phyloP scores from a whole-genome alignment of 179 eudicot genomes.

The Camellia oleifera region DNA sequence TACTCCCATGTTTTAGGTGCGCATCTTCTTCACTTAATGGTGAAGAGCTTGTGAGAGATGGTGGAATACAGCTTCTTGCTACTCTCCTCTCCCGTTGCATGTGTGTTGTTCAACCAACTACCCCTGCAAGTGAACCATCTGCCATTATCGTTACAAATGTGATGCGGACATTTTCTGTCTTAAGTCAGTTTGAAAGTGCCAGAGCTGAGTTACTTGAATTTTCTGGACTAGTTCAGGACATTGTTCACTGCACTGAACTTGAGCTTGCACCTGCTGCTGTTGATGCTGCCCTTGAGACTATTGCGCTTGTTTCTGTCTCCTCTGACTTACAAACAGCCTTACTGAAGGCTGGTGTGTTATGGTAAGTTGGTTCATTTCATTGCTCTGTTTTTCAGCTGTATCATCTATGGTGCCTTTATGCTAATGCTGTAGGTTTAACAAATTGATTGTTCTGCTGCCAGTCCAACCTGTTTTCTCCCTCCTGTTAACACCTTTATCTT shows the following conservation, averaged over 20 bases:
- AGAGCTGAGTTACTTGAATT: constrained; percentile 81
- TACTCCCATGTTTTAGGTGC: constrained; percentile 49
- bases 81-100: constrained; percentile 92
- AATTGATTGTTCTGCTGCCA: neutral
- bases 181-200: constrained; percentile 89
- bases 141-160: constrained; percentile 86
- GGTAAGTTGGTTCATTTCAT: constrained; percentile 45
- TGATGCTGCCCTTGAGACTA: constrained; percentile 91
- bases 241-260: constrained; percentile 94
- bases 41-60: constrained; percentile 99
- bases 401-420: neutral
- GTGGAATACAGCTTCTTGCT: constrained; percentile 90
- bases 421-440: neutral
- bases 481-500: neutral
- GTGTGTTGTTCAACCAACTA: constrained; percentile 92
- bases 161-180: constrained; percentile 77
- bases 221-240: constrained; percentile 80
- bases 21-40: constrained; percentile 95
- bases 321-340: constrained; percentile 72
- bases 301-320: constrained; percentile 80
- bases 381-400: neutral
- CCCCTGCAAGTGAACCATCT: constrained; percentile 77
- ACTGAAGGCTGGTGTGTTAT: constrained; percentile 82
- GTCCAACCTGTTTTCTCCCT: neutral
- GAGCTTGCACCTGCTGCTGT: constrained; percentile 90